Evolutionary conservation across 306 rosid species (phyloP).

Genomic region (Acacia acuminata): DNA sequence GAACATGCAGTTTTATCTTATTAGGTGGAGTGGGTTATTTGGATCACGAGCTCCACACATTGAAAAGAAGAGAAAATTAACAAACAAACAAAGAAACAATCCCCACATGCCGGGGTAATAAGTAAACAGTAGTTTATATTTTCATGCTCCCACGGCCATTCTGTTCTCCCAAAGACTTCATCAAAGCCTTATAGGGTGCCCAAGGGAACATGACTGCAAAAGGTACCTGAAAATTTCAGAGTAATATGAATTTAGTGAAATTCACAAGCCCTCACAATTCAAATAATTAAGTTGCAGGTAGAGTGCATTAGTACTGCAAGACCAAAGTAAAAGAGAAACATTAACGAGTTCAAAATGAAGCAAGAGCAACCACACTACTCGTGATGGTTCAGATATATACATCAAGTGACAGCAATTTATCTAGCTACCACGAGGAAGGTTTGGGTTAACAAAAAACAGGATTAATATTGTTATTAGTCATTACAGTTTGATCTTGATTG

Average conservation of each 20-base stretch:
- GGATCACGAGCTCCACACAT: too few relatives aligned
- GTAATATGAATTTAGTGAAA: constrained; percentile 25
- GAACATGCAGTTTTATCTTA: too few relatives aligned
- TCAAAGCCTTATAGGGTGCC: too few relatives aligned
- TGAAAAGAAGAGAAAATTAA: too few relatives aligned
- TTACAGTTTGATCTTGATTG: too few relatives aligned
- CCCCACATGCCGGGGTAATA: neutral
- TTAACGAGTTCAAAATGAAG: constrained; percentile 25
- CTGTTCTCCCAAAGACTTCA: neutral
- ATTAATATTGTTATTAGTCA: too few relatives aligned
- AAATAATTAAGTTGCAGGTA: neutral
- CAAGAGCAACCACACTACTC: constrained; percentile 29
- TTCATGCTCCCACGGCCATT: neutral
- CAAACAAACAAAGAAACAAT: neutral
- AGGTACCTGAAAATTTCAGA: constrained; percentile 29
- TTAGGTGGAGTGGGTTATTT: too few relatives aligned
- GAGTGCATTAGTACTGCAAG: neutral
- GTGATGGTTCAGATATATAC: constrained; percentile 17
- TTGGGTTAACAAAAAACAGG: too few relatives aligned
- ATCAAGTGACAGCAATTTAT: constrained; percentile 24
- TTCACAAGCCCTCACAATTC: constrained; percentile 28
- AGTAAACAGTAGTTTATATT: neutral
- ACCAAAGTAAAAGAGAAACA: neutral
- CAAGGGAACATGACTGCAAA: constrained; percentile 29
- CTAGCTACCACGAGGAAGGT: neutral